These are phyloP conservation scores for Fusarium torreyae DNA, from an alignment of 2,329 filamentous ascomycete species.

Conservation along the genomic window DNA sequence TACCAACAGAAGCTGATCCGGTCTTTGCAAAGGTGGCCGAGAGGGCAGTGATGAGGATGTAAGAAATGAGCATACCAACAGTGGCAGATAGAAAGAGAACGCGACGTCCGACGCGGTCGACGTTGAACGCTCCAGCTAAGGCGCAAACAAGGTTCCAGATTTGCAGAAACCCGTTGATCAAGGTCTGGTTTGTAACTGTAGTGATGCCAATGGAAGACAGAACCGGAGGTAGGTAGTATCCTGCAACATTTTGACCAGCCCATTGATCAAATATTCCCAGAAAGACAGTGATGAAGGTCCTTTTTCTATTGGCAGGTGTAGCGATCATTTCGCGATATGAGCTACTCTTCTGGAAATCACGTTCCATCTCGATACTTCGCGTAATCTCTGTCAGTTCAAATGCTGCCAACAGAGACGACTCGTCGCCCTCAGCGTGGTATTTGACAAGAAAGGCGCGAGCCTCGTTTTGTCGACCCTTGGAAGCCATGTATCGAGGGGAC, in stretches of 20 bases:
- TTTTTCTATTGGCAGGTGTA: conserved; percentile 23
- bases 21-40: conserved; percentile 5
- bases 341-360: background rate
- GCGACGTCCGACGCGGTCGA: conserved; percentile 27
- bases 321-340: conserved; percentile 20
- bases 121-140: conserved; percentile 50
- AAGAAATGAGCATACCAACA: conserved; percentile 4
- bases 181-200: conserved; percentile 54
- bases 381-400: conserved; percentile 30
- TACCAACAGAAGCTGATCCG: conserved; percentile 6
- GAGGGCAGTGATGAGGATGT: conserved; percentile 13
- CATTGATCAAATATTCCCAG: conserved; percentile 27
- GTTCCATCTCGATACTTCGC: conserved; percentile 26
- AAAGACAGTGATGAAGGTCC: conserved; percentile 20
- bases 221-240: conserved; percentile 57
- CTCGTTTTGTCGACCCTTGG: conserved; percentile 14
- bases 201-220: conserved; percentile 56
- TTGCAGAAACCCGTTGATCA: conserved; percentile 49
- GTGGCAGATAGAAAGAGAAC: background rate
- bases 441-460: conserved; percentile 11
- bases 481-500: conserved; percentile 19
- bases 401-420: conserved; percentile 6
- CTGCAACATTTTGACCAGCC: conserved; percentile 16
- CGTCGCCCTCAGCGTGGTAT: conserved; percentile 25
- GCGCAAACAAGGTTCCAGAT: conserved; percentile 53